A percentile compares a stretch with the other conserved stretches of the same genome.
Conservation (phyloP, 164 flowering plant genomes). For the Saururus chinensis region DNA sequence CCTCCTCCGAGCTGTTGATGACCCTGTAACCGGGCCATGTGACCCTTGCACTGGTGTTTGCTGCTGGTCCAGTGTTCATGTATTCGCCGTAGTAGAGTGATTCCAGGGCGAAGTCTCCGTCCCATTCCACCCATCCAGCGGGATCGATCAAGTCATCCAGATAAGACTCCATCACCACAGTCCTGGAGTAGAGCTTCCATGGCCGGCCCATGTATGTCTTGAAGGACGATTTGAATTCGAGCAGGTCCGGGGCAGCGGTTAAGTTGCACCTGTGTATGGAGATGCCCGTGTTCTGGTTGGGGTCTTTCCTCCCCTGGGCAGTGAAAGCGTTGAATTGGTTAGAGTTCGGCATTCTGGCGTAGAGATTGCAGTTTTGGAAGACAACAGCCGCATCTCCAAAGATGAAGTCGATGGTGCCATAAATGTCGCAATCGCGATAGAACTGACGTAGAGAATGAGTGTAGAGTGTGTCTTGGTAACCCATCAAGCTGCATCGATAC, state of each 20-base stretch:
- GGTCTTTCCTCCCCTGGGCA: constrained; percentile 78
- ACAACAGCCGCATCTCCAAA: constrained; percentile 60
- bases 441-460: constrained; percentile 30
- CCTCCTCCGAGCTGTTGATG: constrained; percentile 42
- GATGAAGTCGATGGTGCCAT: constrained; percentile 60
- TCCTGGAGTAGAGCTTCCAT: constrained; percentile 71
- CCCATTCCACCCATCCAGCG: constrained; percentile 74
- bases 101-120: constrained; percentile 43
- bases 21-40: constrained; percentile 75
- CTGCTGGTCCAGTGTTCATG: constrained; percentile 57
- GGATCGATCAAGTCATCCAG: constrained; percentile 50
- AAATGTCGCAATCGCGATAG: constrained; percentile 44
- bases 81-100: constrained; percentile 79
- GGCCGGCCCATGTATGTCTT: constrained; percentile 74
- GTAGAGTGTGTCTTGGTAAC: constrained; percentile 46
- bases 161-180: constrained; percentile 33
- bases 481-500: constrained; percentile 47
- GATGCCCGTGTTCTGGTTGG: constrained; percentile 73
- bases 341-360: constrained; percentile 30
- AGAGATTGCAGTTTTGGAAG: constrained; percentile 36
- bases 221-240: constrained; percentile 27
- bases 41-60: constrained; percentile 54
- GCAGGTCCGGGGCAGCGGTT: constrained; percentile 50
- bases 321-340: constrained; percentile 60
- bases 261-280: constrained; percentile 52